Evolutionary conservation across 306 rosid species (phyloP).

Genomic region (Glycyrrhiza uralensis): DNA sequence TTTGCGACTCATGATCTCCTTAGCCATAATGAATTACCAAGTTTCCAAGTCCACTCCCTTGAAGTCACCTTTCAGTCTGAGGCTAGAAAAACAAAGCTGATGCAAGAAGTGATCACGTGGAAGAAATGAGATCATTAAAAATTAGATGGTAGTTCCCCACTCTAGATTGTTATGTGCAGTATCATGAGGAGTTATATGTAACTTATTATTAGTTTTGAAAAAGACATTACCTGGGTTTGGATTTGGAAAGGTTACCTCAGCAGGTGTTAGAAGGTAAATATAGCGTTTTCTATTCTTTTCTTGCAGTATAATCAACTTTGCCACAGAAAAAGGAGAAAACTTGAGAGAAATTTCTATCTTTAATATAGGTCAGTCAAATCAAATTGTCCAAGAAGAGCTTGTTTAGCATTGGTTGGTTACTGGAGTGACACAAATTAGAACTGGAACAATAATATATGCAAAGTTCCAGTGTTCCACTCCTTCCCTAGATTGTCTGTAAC

Average conservation of each 20-base stretch:
- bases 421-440: neutral
- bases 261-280: too few species aligned
- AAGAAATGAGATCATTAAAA: neutral
- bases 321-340: too few species aligned
- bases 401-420: neutral
- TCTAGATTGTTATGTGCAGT: neutral
- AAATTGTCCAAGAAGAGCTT: too few species aligned
- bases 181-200: neutral
- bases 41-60: too few species aligned
- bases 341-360: neutral
- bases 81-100: constrained; percentile 21
- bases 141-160: constrained; percentile 1
- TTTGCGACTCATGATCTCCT: too few species aligned
- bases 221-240: neutral
- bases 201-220: too few species aligned
- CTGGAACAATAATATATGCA: neutral
- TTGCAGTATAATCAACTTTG: too few species aligned
- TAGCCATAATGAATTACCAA: too few species aligned
- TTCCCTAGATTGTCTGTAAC: neutral
- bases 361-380: neutral
- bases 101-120: neutral
- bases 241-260: neutral
- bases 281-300: neutral
- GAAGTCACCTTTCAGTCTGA: neutral
- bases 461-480: neutral